phyloP scores from a whole-genome alignment of 2,329 filamentous ascomycete genomes.

The Fusarium foetens region DNA sequence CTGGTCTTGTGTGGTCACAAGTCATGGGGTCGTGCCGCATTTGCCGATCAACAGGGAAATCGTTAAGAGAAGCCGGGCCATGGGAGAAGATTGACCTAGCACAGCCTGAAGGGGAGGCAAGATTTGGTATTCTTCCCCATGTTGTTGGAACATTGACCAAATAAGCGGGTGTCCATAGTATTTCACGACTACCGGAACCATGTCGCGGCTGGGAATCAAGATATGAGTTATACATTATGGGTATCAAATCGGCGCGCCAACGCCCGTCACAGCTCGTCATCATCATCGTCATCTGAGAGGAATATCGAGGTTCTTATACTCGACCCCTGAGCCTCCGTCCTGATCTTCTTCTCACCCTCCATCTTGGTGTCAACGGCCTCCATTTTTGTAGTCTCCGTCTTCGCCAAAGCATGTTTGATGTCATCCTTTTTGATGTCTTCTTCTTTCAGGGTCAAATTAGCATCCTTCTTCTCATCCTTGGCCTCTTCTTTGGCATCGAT shows the following conservation, averaged over 20 bases:
- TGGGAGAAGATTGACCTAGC: conserved; percentile 63
- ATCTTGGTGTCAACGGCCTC: conserved; percentile 6
- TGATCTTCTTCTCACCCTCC: conserved; percentile 33
- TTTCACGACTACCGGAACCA: not conserved
- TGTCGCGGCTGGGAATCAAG: not conserved
- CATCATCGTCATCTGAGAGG: conserved; percentile 52
- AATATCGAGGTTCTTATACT: conserved; percentile 50
- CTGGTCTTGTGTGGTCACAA: conserved; percentile 64
- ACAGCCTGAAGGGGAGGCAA: conserved; percentile 53
- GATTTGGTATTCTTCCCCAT: conserved; percentile 59
- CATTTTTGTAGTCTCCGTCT: not conserved
- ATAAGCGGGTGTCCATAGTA: conserved; percentile 40
- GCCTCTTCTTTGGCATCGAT: conserved; percentile 14
- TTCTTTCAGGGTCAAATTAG: conserved; percentile 15
- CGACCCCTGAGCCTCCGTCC: conserved; percentile 30
- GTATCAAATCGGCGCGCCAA: conserved; percentile 40
- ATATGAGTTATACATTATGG: conserved; percentile 18
- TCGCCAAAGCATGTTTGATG: conserved; percentile 2
- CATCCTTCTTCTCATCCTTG: conserved; percentile 26
- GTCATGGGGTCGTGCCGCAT: conserved; percentile 64
- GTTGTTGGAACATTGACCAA: conserved; percentile 64
- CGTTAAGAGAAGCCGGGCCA: conserved; percentile 59
- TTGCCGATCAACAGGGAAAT: conserved; percentile 59
- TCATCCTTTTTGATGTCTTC: conserved; percentile 24
- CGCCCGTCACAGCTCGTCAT: conserved; percentile 50